Evolutionary conservation across 2,329 filamentous ascomycete genomes (phyloP), one percentile per base, ranked within the genome.

Genomic region (Phaeoacremonium minimum): DNA sequence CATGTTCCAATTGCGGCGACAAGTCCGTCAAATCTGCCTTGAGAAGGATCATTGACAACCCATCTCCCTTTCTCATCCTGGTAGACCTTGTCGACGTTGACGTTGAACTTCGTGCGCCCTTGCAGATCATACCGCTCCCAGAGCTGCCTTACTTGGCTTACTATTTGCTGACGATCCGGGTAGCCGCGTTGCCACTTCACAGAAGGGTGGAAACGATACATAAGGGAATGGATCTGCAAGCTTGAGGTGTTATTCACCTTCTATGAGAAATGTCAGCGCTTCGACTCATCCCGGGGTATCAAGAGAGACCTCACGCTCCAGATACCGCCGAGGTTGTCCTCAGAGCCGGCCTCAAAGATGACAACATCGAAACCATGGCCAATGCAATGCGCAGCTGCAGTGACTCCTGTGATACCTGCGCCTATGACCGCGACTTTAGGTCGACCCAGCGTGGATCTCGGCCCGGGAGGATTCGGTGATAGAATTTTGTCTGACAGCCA

Each of bases 121-220:
- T 89, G 74, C 0, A 94, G 71, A 2, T 77, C 75, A 52, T 94
- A 94, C 4, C 72, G 71, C 47, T 86, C 72, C 87, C 87, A 94
- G 0, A 94, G 64, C 41, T 80, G 61, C 14, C 71, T 71, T 9
- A 93, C 80, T 53, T 90, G 81, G 16, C 72, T 70, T 30, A 90
- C 69, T 41, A 94, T 93, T 57, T 90, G 79, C 45, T 83, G 66
- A 33, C 85, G 80, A 42, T 82, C 73, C 1, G 88, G 88, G 51
- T 94, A 94, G n/a, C 85, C 85, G 18, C 71, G 66, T 20, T 75
- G 67, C 80, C 85, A 94, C 42, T 75, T 70, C 2, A 94, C 77
- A 0, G 83, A 85, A 0, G 88, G 88, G 47, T 91, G 85, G 56
- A 94, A 95, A 15, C 87, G 77, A 58, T 91, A 94, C 87, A 93